Evolutionary conservation across 2,329 filamentous ascomycete species (phyloP), one percentile per base, ranked within the genome.

Genomic region (Metarhizium brunneum): DNA sequence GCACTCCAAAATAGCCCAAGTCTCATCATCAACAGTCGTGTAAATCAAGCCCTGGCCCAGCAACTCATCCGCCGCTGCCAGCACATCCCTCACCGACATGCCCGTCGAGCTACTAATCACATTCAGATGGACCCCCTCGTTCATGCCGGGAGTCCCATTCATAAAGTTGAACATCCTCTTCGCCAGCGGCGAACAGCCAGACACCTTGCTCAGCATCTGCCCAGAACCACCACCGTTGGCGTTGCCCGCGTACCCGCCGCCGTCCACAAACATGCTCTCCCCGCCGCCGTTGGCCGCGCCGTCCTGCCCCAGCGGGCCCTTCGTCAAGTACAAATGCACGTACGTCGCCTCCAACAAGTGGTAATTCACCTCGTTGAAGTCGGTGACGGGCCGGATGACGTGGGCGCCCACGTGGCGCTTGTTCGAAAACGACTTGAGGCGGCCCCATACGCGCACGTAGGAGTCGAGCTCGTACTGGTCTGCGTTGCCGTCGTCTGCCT

Each of bases 291-390:
- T 70, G 38, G 65, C 38, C 1, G 20, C 74, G 36, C 67, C 73
- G 63, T 66, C 61, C 57, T 69, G 66, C 49, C 70, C 76, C 71
- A 68, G 76, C 3, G 85, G 81, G 0, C 91, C 92, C 48, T 84
- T 82, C 14, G 86, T 88, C 69, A 91, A 88, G 72, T 86, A 86
- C 52, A 99, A 76, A 74, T 99, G 94, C 52, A 95, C 87, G 56
- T 87, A 88, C 6, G 91, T 89, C 30, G 90, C 87, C 74, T 99
- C 92, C 54, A 99, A 83, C 61, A 96, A 73, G 72, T 97, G 94
- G 69, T 90, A 95, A 68, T 87, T 87, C 69, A 97, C 82, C 78
- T 99, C 94, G 75, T 99, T 96, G 75, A 87, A 87, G 71, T 96
- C 88, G 55, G 80, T 76, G 54, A 97, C 76, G 4, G 88, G 85